phyloP scores from a whole-genome alignment of 352 stramenopile species.

The Globisporangium nagaii region DNA sequence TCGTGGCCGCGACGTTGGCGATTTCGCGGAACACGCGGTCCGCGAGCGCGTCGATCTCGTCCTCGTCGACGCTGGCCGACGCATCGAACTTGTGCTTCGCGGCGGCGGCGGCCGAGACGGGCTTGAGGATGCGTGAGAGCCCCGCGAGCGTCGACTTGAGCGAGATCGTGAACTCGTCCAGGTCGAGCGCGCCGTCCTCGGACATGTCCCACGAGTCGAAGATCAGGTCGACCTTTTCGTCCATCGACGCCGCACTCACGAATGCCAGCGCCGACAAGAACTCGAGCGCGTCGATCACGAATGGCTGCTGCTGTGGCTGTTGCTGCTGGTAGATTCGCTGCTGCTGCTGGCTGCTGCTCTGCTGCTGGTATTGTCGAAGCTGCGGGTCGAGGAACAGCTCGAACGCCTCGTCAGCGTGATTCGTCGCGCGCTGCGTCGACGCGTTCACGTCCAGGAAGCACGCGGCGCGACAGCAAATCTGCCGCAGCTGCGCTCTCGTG shows the following conservation, averaged over 20 bases:
- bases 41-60: conserved; percentile 56
- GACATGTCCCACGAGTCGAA: conserved; percentile 89
- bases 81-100: conserved; percentile 1
- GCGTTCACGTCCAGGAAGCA: conserved; percentile 28
- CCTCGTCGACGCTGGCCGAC: conserved; percentile 32
- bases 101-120: conserved; percentile 1
- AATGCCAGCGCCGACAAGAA: conserved; percentile 75
- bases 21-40: conserved; percentile 72
- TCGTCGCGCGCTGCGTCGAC: conserved; percentile 29
- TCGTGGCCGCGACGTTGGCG: conserved; percentile 19
- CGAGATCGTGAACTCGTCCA: conserved; percentile 85
- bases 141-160: conserved; percentile 79
- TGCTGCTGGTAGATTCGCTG: not conserved
- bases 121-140: conserved; percentile 59
- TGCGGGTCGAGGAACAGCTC: conserved; percentile 47
- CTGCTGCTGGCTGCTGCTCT: not conserved
- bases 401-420: conserved; percentile 54
- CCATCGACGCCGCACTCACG: conserved; percentile 41
- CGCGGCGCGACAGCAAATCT: conserved; percentile 54
- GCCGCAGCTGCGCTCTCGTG: conserved; percentile 45
- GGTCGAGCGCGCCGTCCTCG: conserved; percentile 63
- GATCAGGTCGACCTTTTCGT: conserved; percentile 80
- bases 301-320: conserved; percentile 1
- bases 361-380: conserved; percentile 8
- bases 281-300: conserved; percentile 68